Evolutionary conservation across 2,329 filamentous ascomycete species (phyloP).

Genomic region (Chaetoscypha palmicola): DNA sequence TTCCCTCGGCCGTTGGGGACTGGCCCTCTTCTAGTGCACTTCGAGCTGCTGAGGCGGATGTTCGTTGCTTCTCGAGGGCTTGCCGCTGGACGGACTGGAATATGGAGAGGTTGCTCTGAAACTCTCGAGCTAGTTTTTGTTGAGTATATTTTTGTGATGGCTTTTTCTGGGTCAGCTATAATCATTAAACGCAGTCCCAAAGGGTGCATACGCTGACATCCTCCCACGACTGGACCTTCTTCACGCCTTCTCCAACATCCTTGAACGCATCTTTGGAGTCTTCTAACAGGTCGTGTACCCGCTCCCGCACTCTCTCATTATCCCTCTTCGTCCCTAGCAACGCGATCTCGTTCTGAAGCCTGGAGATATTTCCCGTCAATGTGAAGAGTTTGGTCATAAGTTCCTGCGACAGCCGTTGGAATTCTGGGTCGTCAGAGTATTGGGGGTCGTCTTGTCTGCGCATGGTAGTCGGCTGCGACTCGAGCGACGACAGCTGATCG

Average conservation of each 20-base stretch:
- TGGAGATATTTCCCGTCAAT: slow-evolving; percentile 79
- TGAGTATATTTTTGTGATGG: slow-evolving; percentile 95
- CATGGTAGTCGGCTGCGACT: slow-evolving; percentile 67
- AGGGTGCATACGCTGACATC: slow-evolving; percentile 61
- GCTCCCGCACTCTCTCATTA: slow-evolving; percentile 81
- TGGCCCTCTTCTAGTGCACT: slow-evolving; percentile 63
- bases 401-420: slow-evolving; percentile 72
- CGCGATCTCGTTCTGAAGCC: slow-evolving; percentile 75
- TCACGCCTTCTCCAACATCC: slow-evolving; percentile 86
- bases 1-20: slow-evolving; percentile 31
- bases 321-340: slow-evolving; percentile 86
- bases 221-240: slow-evolving; percentile 82
- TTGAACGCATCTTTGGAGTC: slow-evolving; percentile 84
- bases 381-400: slow-evolving; percentile 86
- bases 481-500: slow-evolving; percentile 75
- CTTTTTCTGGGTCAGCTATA: slow-evolving; percentile 38
- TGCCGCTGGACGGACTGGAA: slow-evolving; percentile 89
- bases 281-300: slow-evolving; percentile 80
- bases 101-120: slow-evolving; percentile 78
- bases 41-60: slow-evolving; percentile 75
- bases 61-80: slow-evolving; percentile 87
- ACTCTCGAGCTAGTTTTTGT: slow-evolving; percentile 89
- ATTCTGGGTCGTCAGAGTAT: slow-evolving; percentile 90
- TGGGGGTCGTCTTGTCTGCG: slow-evolving; percentile 62
- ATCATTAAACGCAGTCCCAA: neutral